Evolutionary conservation across 495 filamentous ascomycete species (phyloP), one percentile per base, ranked within the genome.

Genomic region (Neurospora sp.): DNA sequence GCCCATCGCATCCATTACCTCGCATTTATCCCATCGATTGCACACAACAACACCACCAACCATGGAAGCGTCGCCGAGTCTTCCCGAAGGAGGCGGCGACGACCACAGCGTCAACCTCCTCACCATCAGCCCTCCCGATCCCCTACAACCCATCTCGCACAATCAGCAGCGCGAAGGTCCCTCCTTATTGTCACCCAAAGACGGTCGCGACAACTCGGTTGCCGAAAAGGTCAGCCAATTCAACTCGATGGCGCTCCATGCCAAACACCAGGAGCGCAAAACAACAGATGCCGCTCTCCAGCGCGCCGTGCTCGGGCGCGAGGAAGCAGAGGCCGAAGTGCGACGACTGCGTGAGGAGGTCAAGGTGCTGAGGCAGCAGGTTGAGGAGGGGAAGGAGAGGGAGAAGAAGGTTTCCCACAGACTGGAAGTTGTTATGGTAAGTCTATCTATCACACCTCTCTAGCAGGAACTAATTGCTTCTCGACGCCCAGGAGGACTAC

Each of bases 211-310:
- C 78, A 85, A 84, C 76, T 83, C 85, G 16, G 92, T 97, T 1
- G 92, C 94, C 77, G 90, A 92, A 39, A 96, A 95, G 81, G 93
- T 97, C 75, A 90, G 89, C 37, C 93, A 90, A 73, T 91, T 97
- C 77, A 94, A 97, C 82, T 88, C 85, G 69, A 82, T 97, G 42
- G 75, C 83, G n/a, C 84, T 87, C 77, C 86, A 88, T 82, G 87
- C 87, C 71, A 86, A 88, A 82, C 88, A 85, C 76, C 88, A 83
- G 77, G 85, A 86, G 81, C 82, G 86, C 77, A 88, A 87, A 77
- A 86, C 84, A 39, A 87, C 87, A 73, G 88, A 93, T 75, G 92
- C 92, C 35, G 92, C 92, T 68, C 81, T 96, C 17, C 91, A 91
- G 82, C 84, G 92, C 71, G 93, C 93, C 40, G 90, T 95, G 80